Base-by-base conservation (phyloP, 2,329 filamentous ascomycete genomes). In the Penicillium sp. region DNA sequence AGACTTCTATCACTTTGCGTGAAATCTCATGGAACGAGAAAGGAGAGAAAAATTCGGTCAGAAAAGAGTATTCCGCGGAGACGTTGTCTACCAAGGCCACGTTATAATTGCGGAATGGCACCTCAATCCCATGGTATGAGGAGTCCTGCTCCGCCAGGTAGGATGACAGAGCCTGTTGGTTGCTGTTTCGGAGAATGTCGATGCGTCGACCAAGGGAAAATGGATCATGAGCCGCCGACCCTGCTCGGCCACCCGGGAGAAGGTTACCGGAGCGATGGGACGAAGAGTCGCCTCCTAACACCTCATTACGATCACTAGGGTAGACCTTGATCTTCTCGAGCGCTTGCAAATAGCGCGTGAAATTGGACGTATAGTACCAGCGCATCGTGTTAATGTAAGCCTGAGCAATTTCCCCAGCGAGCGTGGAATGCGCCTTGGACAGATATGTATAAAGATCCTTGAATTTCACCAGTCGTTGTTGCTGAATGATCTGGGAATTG, bases 311-410 rank as follows among this genome's bases (percentile, higher is more conserved):
- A 62, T 96, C 91, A 49, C 95, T 76, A 4, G 78, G 69, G 62
- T 96, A 90, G 3, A 97, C 69, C 62, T 87, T 91, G 51, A 98
- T 78, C 66, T 89, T 94, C 47, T 86, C 84, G 5, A 98, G 76
- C 0, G 93, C 84, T 58, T 84, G 83, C 54, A 86, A 83, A 67
- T 98, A 98, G 32, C 91, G 84, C 3, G 81, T 83, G 64, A 98
- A 98, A 66, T 96, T 88, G 56, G 86, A 93, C 45, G 86, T 73
- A 65, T 97, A 97, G 64, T 98, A 98, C 93, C 93, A 98, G 45
- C 90, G 83, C 89, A 98, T 98, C 0, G 94, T 98, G 66, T 96
- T 95, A 73, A 94, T 85, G 63, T 98, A 98, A 3, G 94, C 93
- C 65, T 89, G 86, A 7, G 84, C 84, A 55, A 98, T 95, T 68